Evolutionary conservation across 2,329 filamentous ascomycete species (phyloP), one percentile per base, ranked within the genome.

Genomic region (Penicillium sp.): DNA sequence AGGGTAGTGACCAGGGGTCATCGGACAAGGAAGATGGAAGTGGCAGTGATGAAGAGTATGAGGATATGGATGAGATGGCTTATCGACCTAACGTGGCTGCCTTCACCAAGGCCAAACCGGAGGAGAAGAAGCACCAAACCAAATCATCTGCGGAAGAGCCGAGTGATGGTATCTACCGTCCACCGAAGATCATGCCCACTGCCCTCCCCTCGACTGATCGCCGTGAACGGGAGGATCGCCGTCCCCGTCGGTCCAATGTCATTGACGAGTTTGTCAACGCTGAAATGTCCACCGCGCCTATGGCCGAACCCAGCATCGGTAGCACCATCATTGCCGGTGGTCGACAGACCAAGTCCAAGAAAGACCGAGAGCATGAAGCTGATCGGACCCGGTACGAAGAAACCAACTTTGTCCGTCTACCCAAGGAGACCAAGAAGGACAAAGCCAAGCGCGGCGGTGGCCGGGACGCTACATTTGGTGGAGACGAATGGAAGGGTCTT

Each of bases 211-310:
- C 82, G 0, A 78, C 75, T 14, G 78, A 83, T 48, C 76, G 79
- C 40, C 62, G 61, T 47, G 81, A 84, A 51, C 82, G 82, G 52
- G 69, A 73, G 24, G 77, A 82, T 3, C 79, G 81, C 34, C 76
- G 80, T 34, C 79, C 81, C 2, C 77, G 80, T 51, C 87, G 87
- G 63, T 95, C 90, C 0, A 82, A 84, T 38, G 89, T 89, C 0
- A 82, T 98, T 63, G 90, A 97, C 63, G 91, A 97, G 63, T 98
- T 94, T 61, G 82, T 98, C 53, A 82, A 79, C 40, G 83, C 86
- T 14, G 93, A 98, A 68, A 77, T 97, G 49, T 90, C 89, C 0
- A 71, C 78, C 5, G 88, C 88, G 2, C 93, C 93, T 1, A 70
- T 88, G 47, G 87, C 89, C 1, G 81, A 94, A 66, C 89, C 91